These are phyloP conservation scores for Amanita jacksonii DNA, from an alignment of 768 basidiomycete species.

Conservation along the genomic window DNA sequence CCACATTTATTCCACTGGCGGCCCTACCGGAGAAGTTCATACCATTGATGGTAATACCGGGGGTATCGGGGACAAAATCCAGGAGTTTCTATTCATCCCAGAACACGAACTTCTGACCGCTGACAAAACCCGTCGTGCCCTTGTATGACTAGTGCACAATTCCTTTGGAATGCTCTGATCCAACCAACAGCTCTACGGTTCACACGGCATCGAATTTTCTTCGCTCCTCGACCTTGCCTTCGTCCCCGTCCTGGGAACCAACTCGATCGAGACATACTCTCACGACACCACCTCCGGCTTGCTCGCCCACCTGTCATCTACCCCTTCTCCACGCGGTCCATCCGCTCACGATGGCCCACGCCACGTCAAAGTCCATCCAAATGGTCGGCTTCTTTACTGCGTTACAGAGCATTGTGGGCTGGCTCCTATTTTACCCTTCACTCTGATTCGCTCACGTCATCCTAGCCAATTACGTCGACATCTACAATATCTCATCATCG, in stretches of 20 bases:
- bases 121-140: conserved; percentile 40
- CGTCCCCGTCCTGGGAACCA: conserved; percentile 39
- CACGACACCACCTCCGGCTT: conserved; percentile 23
- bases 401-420: conserved; percentile 45
- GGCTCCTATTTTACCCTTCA: conserved; percentile 11
- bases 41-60: conserved; percentile 24
- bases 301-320: conserved; percentile 28
- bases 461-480: conserved; percentile 37
- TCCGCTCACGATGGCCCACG: conserved; percentile 36
- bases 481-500: conserved; percentile 28
- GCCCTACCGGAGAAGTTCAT: conserved; percentile 43
- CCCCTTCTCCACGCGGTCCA: conserved; percentile 28
- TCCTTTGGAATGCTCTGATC: background rate
- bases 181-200: conserved; percentile 33
- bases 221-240: conserved; percentile 28
- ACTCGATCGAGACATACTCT: conserved; percentile 37
- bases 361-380: conserved; percentile 43
- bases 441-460: background rate
- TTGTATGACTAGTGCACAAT: conserved; percentile 22
- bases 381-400: conserved; percentile 39
- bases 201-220: conserved; percentile 42
- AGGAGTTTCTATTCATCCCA: conserved; percentile 38
- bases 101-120: conserved; percentile 30
- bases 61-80: conserved; percentile 32
- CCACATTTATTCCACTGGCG: conserved; percentile 40